phyloP scores from a whole-genome alignment of 345 rosid species.

The Combretum micranthum region DNA sequence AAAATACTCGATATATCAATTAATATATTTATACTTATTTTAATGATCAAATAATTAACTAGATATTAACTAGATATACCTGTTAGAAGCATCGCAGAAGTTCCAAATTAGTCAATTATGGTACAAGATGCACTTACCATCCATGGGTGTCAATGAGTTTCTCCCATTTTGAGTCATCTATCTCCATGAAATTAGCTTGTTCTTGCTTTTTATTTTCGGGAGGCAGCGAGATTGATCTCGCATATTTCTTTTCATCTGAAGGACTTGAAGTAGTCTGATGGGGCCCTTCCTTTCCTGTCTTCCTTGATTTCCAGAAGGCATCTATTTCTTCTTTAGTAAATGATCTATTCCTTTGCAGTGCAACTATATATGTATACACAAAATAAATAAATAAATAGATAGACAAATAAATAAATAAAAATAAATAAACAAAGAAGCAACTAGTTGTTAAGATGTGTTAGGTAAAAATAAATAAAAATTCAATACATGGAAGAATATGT shows the following conservation, averaged over 20 bases:
- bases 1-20: too few species aligned
- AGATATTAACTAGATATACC: too few species aligned
- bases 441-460: not conserved
- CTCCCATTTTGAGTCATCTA: constrained; percentile 22
- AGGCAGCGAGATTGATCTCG: constrained; percentile 36
- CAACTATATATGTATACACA: constrained; percentile 28
- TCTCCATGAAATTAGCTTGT: constrained; percentile 10
- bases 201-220: not conserved
- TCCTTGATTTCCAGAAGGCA: constrained; percentile 62
- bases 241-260: not conserved
- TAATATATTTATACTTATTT: too few species aligned
- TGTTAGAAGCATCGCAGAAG: not conserved
- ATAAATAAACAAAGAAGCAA: not conserved
- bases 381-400: not conserved
- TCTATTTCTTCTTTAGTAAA: constrained; percentile 68
- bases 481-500: not conserved
- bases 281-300: constrained; percentile 55
- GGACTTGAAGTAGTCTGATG: constrained; percentile 23
- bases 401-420: not conserved
- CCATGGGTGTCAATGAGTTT: constrained; percentile 28
- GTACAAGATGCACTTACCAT: constrained; percentile 30
- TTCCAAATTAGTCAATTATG: too few species aligned
- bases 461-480: not conserved
- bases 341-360: constrained; percentile 48
- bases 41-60: too few species aligned